Evolutionary conservation across 129 eudicot species (phyloP).

Genomic region (Escallonia rubra): DNA sequence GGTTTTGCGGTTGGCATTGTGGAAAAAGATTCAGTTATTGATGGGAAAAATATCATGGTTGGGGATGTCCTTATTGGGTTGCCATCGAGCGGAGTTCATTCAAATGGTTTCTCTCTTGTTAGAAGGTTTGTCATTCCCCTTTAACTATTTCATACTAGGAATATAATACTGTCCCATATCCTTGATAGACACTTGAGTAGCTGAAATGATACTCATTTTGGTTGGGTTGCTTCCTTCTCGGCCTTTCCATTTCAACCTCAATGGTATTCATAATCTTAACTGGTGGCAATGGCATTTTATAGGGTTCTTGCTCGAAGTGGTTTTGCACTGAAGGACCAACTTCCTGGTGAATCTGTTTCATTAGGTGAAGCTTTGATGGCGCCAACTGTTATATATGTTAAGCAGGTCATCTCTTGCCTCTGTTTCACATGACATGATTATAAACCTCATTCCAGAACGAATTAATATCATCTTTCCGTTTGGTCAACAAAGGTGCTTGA

Average conservation of each 20-base stretch:
- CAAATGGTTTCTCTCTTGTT: conserved; percentile 86
- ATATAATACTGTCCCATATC: background rate
- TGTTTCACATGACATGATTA: background rate
- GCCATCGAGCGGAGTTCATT: conserved; percentile 86
- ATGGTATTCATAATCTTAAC: background rate
- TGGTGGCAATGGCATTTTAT: background rate
- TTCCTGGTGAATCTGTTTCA: conserved; percentile 59
- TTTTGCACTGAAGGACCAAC: conserved; percentile 62
- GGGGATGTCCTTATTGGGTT: conserved; percentile 76
- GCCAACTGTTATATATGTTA: conserved; percentile 84
- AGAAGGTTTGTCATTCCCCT: conserved; percentile 44
- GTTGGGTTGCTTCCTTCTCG: background rate
- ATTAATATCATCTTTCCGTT: background rate
- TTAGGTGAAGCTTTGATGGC: conserved; percentile 90
- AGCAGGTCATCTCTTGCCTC: conserved; percentile 47
- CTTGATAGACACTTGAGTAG: background rate
- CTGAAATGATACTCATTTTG: background rate
- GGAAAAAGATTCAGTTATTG: conserved; percentile 71
- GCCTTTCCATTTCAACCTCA: background rate
- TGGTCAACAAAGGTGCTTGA: conserved; percentile 63
- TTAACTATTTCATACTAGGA: background rate
- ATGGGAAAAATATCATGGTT: conserved; percentile 60
- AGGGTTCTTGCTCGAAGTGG: conserved; percentile 78
- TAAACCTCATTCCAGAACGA: too few relatives aligned
- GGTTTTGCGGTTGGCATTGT: conserved; percentile 92